Base-by-base conservation (phyloP, 352 stramenopile genomes). In the Pythium pyrilobum region DNA sequence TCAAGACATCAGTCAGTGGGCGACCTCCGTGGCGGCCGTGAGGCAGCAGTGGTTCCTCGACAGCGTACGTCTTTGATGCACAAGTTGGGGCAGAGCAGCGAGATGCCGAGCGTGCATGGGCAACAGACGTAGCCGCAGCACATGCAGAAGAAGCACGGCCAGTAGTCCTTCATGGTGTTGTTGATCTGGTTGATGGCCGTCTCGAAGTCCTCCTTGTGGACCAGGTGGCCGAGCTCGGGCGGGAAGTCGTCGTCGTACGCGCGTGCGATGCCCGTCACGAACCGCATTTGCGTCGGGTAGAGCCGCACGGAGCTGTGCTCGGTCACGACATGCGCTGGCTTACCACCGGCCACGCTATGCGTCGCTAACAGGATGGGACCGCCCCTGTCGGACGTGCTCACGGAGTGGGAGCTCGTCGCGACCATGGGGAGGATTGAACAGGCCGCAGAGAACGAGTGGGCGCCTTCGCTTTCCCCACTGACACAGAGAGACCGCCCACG, bases 131-230 rank as follows among this genome's bases (percentile, higher is more conserved):
- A 90, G 6, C 80, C 80, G n/a, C 66, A 86, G 50, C 62, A 84
- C 38, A 90, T 64, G 55, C 77, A 90, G 56, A 88, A 83, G 32
- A 76, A 65, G 55, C 80, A 88, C 29, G 80, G 80, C 80, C 80
- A 90, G 58, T 90, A 90, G 68, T 87, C 80, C 58, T 81, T 72
- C 54, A 90, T 69, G 24, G 80, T 90, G 67, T 88, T 88, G 77
- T 90, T 90, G 66, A 90, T 85, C 70, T 90, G 75, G 62, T 88
- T 87, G 62, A 90, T 85, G 28, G 80, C 80, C 15, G 75, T 70
- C 42, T 75, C 66, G 44, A 90, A 90, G 34, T 90, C 76, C 21
- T 71, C 65, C 62, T 80, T 42, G 41, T 59, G 33, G 49, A 87
- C 77, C 62, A 87, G 54, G n/a, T 64, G 59, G 3, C 37, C 54